These are phyloP conservation scores for Globisporangium heterothallicum DNA, from an alignment of 352 stramenopile genomes.

Conservation along the genomic window DNA sequence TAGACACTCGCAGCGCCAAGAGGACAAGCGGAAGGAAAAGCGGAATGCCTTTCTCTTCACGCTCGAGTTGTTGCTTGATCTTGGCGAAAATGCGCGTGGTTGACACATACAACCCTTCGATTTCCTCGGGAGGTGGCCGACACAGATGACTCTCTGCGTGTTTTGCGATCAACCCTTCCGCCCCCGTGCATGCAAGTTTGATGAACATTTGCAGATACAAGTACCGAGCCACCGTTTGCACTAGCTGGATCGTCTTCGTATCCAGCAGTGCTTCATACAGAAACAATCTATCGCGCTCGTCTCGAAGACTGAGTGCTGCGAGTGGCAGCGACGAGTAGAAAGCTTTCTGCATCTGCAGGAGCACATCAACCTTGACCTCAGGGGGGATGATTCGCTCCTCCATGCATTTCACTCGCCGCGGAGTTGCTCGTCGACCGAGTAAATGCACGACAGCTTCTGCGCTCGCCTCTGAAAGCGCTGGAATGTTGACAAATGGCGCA, in stretches of 20 bases:
- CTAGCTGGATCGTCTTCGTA: constrained; percentile 26
- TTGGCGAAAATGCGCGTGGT: constrained; percentile 28
- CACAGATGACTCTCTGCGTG: neutral
- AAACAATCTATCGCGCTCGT: constrained; percentile 19
- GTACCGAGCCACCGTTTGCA: constrained; percentile 26
- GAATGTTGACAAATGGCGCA: constrained; percentile 19
- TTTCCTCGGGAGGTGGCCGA: constrained; percentile 4
- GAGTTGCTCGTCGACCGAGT: constrained; percentile 26
- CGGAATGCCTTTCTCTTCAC: constrained; percentile 22
- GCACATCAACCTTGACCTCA: constrained; percentile 21
- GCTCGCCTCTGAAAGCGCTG: constrained; percentile 15
- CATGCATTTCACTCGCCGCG: constrained; percentile 36
- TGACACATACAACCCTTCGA: constrained; percentile 41
- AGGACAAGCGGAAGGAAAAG: constrained; percentile 49
- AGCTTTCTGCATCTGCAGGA: constrained; percentile 37
- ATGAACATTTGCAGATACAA: constrained; percentile 44
- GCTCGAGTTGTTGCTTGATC: constrained; percentile 19
- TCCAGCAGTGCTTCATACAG: constrained; percentile 27
- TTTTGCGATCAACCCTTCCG: constrained; percentile 14
- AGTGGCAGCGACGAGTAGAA: constrained; percentile 49
- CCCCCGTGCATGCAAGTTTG: constrained; percentile 23
- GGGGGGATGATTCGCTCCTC: constrained; percentile 33
- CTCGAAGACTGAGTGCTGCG: constrained; percentile 29
- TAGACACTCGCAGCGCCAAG: constrained; percentile 47
- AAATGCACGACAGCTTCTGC: constrained; percentile 19